Conservation (phyloP, 1,284 basidiomycete genomes). For the Microbotryum violaceum region DNA sequence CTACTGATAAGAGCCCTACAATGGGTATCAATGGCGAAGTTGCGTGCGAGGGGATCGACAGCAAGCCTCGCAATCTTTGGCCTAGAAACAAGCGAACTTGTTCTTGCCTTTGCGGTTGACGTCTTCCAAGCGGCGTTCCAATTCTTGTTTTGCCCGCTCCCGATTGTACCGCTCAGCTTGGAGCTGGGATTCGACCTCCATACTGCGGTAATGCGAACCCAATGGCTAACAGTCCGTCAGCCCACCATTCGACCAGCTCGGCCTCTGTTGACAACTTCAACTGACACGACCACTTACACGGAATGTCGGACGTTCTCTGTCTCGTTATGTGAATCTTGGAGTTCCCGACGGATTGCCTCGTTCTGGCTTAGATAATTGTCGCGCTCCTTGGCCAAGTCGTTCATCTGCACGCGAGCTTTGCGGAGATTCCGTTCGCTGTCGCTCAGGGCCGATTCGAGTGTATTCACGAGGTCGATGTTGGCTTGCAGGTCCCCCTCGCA, state of each 20-base stretch:
- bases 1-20: too few relatives aligned
- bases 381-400: conserved; percentile 72
- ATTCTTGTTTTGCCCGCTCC: conserved; percentile 69
- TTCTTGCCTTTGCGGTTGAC: conserved; percentile 49
- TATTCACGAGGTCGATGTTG: conserved; percentile 80
- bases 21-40: too few relatives aligned
- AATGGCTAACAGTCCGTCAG: too few relatives aligned
- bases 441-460: conserved; percentile 70
- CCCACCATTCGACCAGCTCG: neutral
- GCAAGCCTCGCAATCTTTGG: too few relatives aligned
- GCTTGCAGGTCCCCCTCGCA: conserved; percentile 83
- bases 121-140: conserved; percentile 76
- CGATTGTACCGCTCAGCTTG: conserved; percentile 75
- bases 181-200: conserved; percentile 57
- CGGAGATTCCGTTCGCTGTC: conserved; percentile 85
- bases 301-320: conserved; percentile 66
- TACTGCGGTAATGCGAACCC: neutral
- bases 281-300: conserved; percentile 40
- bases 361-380: conserved; percentile 61
- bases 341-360: conserved; percentile 51
- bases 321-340: conserved; percentile 66
- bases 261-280: neutral
- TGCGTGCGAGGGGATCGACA: too few relatives aligned
- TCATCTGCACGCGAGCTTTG: conserved; percentile 81
- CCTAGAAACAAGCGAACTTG: conserved; percentile 22